These are phyloP conservation scores for Podospora didyma DNA, from an alignment of 495 filamentous ascomycete species.

Conservation along the genomic window DNA sequence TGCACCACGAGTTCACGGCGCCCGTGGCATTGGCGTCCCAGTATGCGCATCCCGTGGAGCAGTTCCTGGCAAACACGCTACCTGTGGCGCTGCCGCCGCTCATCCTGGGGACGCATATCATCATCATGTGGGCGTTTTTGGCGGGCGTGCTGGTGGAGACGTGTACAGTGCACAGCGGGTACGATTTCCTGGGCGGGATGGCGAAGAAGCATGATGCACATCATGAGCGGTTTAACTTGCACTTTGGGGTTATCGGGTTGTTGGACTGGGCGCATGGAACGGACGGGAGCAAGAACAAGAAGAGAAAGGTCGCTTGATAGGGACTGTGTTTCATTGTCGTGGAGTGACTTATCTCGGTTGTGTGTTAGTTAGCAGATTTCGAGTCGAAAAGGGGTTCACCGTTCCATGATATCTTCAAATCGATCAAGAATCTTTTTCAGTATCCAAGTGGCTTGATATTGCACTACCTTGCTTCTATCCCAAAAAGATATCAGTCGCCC, in stretches of 20 bases:
- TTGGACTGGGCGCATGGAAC: constrained; percentile 44
- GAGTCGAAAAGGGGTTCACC: too few relatives aligned
- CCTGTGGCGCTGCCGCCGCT: constrained; percentile 51
- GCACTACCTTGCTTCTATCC: too few relatives aligned
- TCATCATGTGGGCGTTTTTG: constrained; percentile 51
- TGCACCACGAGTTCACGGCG: constrained; percentile 55
- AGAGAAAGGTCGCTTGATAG: constrained; percentile 4
- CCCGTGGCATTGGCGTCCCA: constrained; percentile 56
- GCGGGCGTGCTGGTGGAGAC: constrained; percentile 46
- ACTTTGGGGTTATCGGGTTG: constrained; percentile 36
- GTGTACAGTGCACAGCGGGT: constrained; percentile 51
- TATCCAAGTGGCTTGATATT: too few relatives aligned
- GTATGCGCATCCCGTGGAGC: constrained; percentile 57
- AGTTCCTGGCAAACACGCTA: constrained; percentile 50
- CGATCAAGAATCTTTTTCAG: too few relatives aligned
- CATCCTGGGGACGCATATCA: constrained; percentile 41
- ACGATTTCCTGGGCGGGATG: constrained; percentile 42
- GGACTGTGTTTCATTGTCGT: not conserved
- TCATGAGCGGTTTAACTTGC: constrained; percentile 39
- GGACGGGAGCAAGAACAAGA: constrained; percentile 21
- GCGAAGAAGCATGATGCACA: constrained; percentile 54
- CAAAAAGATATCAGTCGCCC: not conserved
- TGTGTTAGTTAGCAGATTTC: too few relatives aligned
- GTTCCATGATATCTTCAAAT: too few relatives aligned
- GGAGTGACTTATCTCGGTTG: too few relatives aligned